Evolutionary conservation across 108 stramenopile genomes (phyloP), one percentile per base, ranked within the genome.

Genomic region (Schizochytrium sp.): DNA sequence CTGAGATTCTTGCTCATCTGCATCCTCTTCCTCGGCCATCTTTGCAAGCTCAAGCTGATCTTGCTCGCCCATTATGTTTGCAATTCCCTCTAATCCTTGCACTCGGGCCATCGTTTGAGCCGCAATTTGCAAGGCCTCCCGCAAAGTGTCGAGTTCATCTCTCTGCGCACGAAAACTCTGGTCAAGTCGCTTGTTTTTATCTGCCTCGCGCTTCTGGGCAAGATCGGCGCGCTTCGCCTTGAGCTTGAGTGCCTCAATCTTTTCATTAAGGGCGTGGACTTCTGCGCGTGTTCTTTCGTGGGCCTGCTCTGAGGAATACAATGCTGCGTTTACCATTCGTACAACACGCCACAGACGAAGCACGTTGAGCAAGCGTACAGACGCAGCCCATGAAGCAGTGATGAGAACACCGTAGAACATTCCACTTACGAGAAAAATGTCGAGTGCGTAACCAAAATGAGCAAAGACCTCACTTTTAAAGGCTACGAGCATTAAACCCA

Each of bases 101-200:
- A 83, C 76, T 40, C 55, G 49, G 76, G 76, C 76, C 76, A 83
- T 83, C 10, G 76, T 83, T 0, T 83, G 76, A 17, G 76, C 76
- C 13, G 76, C 76, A 28, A 83, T 83, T 53, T 83, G 76, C 15
- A 83, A 53, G 28, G 76, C 76, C 53, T 83, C 76, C 10, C 76
- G 76, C 15, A 83, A 10, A n/a, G 76, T 83, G 28, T 83, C 76
- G 47, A 83, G 76, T 28, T 83, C 76, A 10, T 83, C 76, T n/a
- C 53, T 17, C n/a, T 83, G 76, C 13, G 76, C 76, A 5, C 76
- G 76, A 1, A 83, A 83, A 28, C 28, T 83, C 76, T 83, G 76
- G 50, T 83, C 76, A 7, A 83, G 47, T 19, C 76, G 76, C 28
- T 83, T 83, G 76, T 83, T 55, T 2, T 83, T 83, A n/a, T 83